Base-by-base conservation (phyloP, 768 basidiomycete genomes). In the Auriscalpium microsporum region DNA sequence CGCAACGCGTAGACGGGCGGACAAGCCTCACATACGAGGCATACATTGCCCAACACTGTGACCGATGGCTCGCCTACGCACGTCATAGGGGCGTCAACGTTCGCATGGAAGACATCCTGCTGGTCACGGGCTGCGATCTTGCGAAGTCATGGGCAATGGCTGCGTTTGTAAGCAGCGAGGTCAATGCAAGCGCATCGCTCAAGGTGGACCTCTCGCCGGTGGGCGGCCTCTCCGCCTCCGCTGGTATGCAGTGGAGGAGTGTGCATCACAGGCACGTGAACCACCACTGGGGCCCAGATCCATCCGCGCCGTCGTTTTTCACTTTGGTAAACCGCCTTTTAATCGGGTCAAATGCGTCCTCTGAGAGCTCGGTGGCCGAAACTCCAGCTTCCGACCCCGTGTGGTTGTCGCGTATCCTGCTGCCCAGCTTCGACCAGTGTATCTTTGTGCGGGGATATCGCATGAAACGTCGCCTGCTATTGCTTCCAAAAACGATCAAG, bases 401-500 rank as follows among this genome's bases (percentile, higher is more conserved):
- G 28, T 28, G 28, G 28, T 4, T 28, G 2, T 28, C 28, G 4
- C 28, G 16, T 13, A 21, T 42, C 2, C 19, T 52, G 6, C 28
- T 37, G 4, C 19, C 38, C 5, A 6, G 16, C 3, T 42, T 23
- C 10, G 36, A 52, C 23, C 52, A 52, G 42, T 42, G 40, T 3
- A 40, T 52, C 5, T 52, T 52, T 13, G 23, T 52, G 14, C 52
- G 52, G 11, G 40, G 52, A 3, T 34, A 19, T 8, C 21, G 16
- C 14, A 36, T 19, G 9, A 52, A 52, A 28, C 34, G 44, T 11
- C 53, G 58, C 35, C 45, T 54, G 23, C 35, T 1, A 10, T 44
- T 58, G 16, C 14, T 48, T 0, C 53, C 34, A 37, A 58, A 51
- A 16, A 54, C 33, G 34, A 38, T 55, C 38, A 54, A 48, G 10